phyloP scores from a whole-genome alignment of 768 basidiomycete species.

The Fomitopsis serialis region DNA sequence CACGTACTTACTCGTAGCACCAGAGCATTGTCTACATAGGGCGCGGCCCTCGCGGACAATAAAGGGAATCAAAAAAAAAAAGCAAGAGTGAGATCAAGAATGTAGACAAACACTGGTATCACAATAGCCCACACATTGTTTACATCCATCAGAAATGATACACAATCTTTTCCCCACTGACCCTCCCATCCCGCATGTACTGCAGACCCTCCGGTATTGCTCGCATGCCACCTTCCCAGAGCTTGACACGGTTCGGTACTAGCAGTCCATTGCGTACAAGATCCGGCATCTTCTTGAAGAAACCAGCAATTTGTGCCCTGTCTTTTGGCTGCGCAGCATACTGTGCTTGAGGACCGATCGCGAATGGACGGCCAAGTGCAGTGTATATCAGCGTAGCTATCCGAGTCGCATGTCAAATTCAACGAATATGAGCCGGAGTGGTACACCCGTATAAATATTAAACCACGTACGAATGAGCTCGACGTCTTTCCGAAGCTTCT shows the following conservation, averaged over 20 bases:
- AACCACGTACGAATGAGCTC: constrained; percentile 10
- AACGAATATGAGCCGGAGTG: background rate
- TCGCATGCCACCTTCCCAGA: constrained; percentile 13
- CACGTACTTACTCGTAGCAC: too few relatives aligned
- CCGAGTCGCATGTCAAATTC: background rate
- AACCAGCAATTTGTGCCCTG: constrained; percentile 6
- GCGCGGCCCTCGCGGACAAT: too few relatives aligned
- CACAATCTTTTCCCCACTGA: constrained; percentile 19
- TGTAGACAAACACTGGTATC: too few relatives aligned
- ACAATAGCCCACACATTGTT: too few relatives aligned
- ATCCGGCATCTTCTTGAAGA: constrained; percentile 9
- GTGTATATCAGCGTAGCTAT: constrained; percentile 5
- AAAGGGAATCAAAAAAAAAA: too few relatives aligned
- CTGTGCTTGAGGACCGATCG: background rate
- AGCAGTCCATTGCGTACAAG: constrained; percentile 11
- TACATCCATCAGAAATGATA: constrained; percentile 13
- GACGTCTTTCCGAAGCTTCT: constrained; percentile 10
- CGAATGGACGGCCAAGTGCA: background rate
- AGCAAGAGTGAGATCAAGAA: too few relatives aligned
- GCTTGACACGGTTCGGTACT: constrained; percentile 13
- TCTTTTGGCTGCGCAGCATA: constrained; percentile 7
- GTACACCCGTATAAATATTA: background rate
- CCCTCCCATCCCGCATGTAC: constrained; percentile 20
- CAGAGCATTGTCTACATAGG: too few relatives aligned
- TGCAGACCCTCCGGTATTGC: constrained; percentile 12